Evolutionary conservation across 306 rosid genomes (phyloP), one percentile per base, ranked within the genome.

Genomic region (Morella rubra): DNA sequence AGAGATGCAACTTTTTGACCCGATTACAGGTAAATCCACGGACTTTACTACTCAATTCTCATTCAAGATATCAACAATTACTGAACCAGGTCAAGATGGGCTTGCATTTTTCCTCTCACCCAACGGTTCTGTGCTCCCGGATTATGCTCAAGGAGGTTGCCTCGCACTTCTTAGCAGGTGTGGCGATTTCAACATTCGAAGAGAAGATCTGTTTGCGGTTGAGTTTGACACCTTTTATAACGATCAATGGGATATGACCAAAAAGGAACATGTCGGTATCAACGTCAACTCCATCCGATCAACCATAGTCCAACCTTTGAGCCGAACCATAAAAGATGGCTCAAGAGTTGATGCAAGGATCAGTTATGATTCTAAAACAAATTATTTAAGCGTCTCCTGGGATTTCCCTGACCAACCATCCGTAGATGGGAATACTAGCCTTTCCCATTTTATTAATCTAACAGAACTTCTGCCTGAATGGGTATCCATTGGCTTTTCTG

Each of bases 401-500:
- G 1, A 24, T 18, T 41, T 65, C 70, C 49, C 49, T 3, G 49
- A 16, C 50, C 5, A 4, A 12, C 70, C 70, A 18, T n/a, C 18
- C 41, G 49, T 18, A 16, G 10, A 8, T 61, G 68, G 68, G 44
- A 61, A 32, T 32, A 12, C 68, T 27, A 65, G 22, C 12, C 50
- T 65, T 41, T 65, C 70, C 7, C 7, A 65, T 44, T 11, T 12
- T 7, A 8, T 65, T 40, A 65, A 65, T 20, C 15, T 65, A 15
- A 15, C 70, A 18, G 3, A 13, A 41, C 1, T 1, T 40, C 16
- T 64, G 69, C 70, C 70, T 65, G 70, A 65, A 41, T 65, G 49
- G 49, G 70, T 65, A 42, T 65, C 70, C 47, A 41, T 65, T 65
- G 70, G 70, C 49, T 65, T 65, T 65, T 41, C 50, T 7, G 70